These are phyloP conservation scores for Wickerhamiella kazuoi DNA, from an alignment of 805 yeast genomes.

Conservation along the genomic window DNA sequence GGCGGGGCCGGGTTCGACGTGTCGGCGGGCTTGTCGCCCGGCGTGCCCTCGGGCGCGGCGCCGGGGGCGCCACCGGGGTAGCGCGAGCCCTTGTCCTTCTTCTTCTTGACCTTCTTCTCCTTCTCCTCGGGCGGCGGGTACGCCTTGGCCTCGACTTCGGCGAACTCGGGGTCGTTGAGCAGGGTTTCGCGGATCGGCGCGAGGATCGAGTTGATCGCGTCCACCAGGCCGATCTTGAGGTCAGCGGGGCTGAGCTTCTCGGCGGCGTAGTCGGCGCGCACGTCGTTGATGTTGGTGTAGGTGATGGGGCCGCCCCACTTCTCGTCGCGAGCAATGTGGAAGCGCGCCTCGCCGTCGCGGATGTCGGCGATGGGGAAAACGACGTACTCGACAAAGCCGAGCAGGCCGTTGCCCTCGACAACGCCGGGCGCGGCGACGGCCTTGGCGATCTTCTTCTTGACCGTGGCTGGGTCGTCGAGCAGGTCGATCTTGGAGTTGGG, in stretches of 20 bases:
- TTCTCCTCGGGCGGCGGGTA: constrained; percentile 59
- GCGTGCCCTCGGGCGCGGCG: constrained; percentile 4
- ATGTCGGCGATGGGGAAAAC: constrained; percentile 73
- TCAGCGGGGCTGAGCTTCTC: constrained; percentile 82
- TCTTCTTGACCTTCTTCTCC: constrained; percentile 48
- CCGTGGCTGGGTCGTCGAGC: constrained; percentile 71
- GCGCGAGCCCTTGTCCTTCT: constrained; percentile 61
- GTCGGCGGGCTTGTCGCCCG: constrained; percentile 7
- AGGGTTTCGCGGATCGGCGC: constrained; percentile 70
- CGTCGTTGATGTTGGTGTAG: constrained; percentile 45
- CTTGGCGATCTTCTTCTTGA: constrained; percentile 75
- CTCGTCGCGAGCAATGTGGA: constrained; percentile 79
- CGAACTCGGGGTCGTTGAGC: constrained; percentile 46
- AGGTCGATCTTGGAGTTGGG: constrained; percentile 94
- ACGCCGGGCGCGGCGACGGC: constrained; percentile 95
- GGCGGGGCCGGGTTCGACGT: too few relatives aligned
- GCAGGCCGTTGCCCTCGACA: constrained; percentile 76
- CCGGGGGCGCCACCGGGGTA: constrained; percentile 44
- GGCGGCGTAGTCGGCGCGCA: constrained; percentile 54
- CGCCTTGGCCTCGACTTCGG: constrained; percentile 56
- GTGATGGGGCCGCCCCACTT: constrained; percentile 88
- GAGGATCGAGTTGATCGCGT: constrained; percentile 59
- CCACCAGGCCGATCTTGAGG: constrained; percentile 81
- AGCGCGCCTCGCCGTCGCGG: constrained; percentile 38
- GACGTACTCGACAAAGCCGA: constrained; percentile 72